Evolutionary conservation across 257 asterid species (phyloP).

Genomic region (Lycium ferocissimum): DNA sequence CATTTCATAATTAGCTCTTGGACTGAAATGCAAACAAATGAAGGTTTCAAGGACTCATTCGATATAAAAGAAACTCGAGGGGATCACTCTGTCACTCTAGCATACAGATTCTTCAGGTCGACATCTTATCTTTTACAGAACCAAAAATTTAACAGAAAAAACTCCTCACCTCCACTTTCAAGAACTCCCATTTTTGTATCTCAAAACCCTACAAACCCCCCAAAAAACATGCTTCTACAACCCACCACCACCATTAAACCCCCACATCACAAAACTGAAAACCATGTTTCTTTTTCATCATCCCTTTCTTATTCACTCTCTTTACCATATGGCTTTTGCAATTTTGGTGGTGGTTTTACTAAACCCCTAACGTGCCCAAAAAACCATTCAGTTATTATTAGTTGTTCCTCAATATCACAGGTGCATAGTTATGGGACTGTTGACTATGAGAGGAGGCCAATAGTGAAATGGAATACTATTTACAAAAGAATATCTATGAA

Average conservation of each 20-base stretch:
- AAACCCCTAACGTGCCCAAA: conserved; percentile 41
- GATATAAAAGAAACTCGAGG: not conserved
- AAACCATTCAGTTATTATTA: conserved; percentile 38
- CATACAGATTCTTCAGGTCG: not conserved
- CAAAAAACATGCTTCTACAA: conserved; percentile 69
- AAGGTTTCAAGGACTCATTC: not conserved
- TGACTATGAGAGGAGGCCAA: conserved; percentile 65
- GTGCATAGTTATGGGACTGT: conserved; percentile 64
- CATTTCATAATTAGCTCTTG: not conserved
- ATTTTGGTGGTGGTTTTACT: conserved; percentile 31
- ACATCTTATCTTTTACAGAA: conserved; percentile 15
- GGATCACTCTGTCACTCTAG: not conserved
- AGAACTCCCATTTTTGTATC: conserved; percentile 2
- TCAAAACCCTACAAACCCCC: conserved; percentile 46
- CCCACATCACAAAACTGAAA: conserved; percentile 39
- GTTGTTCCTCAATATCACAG: conserved; percentile 64
- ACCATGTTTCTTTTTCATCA: conserved; percentile 39
- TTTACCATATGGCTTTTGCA: conserved; percentile 57
- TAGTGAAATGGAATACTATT: conserved; percentile 64
- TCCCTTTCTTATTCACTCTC: conserved; percentile 48
- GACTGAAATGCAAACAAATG: not conserved
- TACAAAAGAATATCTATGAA: conserved; percentile 63
- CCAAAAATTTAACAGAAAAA: not conserved
- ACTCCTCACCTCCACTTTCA: not conserved
- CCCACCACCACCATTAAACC: conserved; percentile 48